Conservation (phyloP, 2,329 filamentous ascomycete species). For the Aquanectria penicillioides region DNA sequence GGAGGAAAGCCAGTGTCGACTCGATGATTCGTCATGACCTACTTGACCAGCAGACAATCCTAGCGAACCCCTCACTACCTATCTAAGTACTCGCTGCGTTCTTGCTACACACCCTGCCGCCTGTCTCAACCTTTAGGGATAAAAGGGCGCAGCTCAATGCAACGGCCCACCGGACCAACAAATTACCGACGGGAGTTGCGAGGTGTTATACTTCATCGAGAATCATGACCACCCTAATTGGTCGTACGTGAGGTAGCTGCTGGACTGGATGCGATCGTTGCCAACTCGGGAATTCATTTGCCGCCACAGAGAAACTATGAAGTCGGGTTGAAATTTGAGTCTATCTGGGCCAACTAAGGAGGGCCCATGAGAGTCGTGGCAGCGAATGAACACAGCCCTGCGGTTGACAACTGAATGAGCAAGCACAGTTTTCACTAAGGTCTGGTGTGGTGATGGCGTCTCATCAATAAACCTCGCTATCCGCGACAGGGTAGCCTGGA, state of each 20-base stretch:
- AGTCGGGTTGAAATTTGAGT: no score
- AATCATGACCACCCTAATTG: not conserved
- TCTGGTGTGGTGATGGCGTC: no score
- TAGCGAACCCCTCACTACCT: slow-evolving; percentile 7
- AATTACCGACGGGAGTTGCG: slow-evolving; percentile 12
- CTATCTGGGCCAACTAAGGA: no score
- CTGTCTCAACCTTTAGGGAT: slow-evolving; percentile 10
- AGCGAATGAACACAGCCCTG: no score
- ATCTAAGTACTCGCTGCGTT: slow-evolving; percentile 2
- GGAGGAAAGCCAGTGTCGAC: slow-evolving; percentile 1
- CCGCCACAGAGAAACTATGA: not conserved
- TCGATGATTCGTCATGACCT: slow-evolving; percentile 11
- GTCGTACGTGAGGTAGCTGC: no score
- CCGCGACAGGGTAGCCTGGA: no score
- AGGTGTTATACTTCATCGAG: not conserved
- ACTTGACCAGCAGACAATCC: not conserved
- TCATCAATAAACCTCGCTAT: no score
- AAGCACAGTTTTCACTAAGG: no score
- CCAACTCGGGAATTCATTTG: no score
- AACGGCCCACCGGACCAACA: slow-evolving; percentile 7
- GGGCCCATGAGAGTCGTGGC: no score
- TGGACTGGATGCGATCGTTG: no score
- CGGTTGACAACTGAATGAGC: no score
- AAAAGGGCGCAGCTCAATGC: slow-evolving; percentile 10
- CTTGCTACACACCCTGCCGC: slow-evolving; percentile 6